Base-by-base conservation (phyloP, 768 basidiomycete species). In the Rhodotorula sphaerocarpa region DNA sequence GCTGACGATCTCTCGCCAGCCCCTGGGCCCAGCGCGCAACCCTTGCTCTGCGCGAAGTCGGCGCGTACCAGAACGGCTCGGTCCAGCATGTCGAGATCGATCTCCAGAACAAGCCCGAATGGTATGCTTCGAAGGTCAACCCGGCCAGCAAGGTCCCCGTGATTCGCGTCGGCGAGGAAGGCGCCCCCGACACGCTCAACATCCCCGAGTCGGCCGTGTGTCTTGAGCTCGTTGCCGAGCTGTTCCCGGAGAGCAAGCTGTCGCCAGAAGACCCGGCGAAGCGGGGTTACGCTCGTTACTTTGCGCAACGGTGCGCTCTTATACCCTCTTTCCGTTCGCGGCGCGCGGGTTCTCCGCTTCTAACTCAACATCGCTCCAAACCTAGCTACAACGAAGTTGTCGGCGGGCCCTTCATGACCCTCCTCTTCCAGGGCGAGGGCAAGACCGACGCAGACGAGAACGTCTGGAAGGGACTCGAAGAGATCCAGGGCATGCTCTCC, bases 1-100 rank as follows among this genome's bases (percentile, higher is more conserved):
- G 46, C 46, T 56, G 55, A 56, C 46, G 27, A 3, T 18, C 20
- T 16, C 33, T 9, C 18, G 15, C 30, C 39, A 42, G 63, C 44
- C 63, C 63, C 11, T 65, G 63, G 63, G 63, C 57, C 7, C 63
- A 65, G 42, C 57, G 63, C 16, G 48, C 50, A 2, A 60, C 63
- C 1, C 63, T 65, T 18, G 63, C 58, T 6, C 43, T 59, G 1
- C 25, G 41, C 25, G 63, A 65, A 14, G 57, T 55, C 12, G 48
- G 50, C 50, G 45, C 45, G 6, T 50, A 61, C 60, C 20, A 20
- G 6, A 27, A 28, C 48, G n/a, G n/a, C 28, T 42, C 23, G 27
- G 28, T 52, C 50, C n/a, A 48, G 31, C 55, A 50, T 18, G 46
- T 55, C 39, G 57, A 58, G 34, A 59, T 64, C 36, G 27, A 16